A percentile compares a stretch with the other conserved stretches of the same genome.
phyloP scores from a whole-genome alignment of 805 yeast species.

The Starmerella bombi region DNA sequence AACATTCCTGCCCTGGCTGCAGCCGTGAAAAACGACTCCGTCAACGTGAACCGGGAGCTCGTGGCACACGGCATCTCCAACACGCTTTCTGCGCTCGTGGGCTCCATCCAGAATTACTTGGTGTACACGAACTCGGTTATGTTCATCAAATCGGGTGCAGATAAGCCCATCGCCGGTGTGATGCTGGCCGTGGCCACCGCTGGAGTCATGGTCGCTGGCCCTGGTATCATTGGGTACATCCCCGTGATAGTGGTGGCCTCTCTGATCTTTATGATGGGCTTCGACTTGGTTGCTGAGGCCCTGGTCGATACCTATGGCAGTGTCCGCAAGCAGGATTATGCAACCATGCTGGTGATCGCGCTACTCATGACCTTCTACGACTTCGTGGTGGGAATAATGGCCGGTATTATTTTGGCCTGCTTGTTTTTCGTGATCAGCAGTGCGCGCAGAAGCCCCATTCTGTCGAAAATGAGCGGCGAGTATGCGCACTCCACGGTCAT shows the following conservation, averaged over 20 bases:
- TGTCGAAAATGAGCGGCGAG: conserved; percentile 71
- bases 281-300: conserved; percentile 79
- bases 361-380: conserved; percentile 91
- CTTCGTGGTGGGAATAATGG: conserved; percentile 82
- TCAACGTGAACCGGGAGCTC: conserved; percentile 83
- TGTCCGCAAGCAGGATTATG: conserved; percentile 62
- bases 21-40: conserved; percentile 60
- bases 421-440: conserved; percentile 91
- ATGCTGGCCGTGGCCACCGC: conserved; percentile 72
- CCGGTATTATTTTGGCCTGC: conserved; percentile 84
- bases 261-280: conserved; percentile 76
- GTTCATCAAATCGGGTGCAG: conserved; percentile 91
- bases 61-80: conserved; percentile 93
- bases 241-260: conserved; percentile 96
- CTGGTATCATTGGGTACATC: conserved; percentile 80
- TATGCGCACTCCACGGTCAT: conserved; percentile 85
- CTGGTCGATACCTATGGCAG: conserved; percentile 72
- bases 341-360: conserved; percentile 76
- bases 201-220: conserved; percentile 74
- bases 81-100: conserved; percentile 65
- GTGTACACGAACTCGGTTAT: conserved; percentile 89
- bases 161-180: conserved; percentile 77
- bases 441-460: conserved; percentile 67
- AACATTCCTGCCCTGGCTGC: conserved; percentile 96
- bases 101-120: conserved; percentile 85